A percentile compares a stretch with the other conserved stretches of the same genome.
phyloP scores from a whole-genome alignment of 169 alveolate genomes.

The Perkinsus chesapeaki region DNA sequence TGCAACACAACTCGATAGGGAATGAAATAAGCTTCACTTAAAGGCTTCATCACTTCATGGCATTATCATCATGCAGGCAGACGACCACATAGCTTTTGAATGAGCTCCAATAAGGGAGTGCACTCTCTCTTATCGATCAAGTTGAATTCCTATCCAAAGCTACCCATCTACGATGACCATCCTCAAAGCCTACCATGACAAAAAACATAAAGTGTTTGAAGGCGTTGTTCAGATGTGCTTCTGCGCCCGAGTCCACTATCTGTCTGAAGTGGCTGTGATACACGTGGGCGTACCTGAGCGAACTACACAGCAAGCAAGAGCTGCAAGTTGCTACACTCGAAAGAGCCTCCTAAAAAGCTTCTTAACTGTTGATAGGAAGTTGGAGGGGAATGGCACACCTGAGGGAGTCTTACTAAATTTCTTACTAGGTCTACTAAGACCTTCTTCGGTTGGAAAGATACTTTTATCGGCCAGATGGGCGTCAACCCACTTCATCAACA shows the following conservation, averaged over 20 bases:
- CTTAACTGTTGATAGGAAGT: conserved; percentile 56
- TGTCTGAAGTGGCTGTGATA: conserved; percentile 75
- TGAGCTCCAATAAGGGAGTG: conserved; percentile 77
- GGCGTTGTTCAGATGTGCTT: conserved; percentile 71
- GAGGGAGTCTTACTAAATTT: not conserved
- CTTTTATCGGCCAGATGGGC: conserved; percentile 64
- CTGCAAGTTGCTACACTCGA: conserved; percentile 39
- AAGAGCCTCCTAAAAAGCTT: conserved; percentile 72
- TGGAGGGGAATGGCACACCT: conserved; percentile 73
- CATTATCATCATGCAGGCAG: not conserved
- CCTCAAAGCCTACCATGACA: conserved; percentile 25
- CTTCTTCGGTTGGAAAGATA: conserved; percentile 49
- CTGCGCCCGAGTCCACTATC: conserved; percentile 64
- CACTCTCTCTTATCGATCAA: conserved; percentile 66
- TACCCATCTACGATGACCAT: not conserved
- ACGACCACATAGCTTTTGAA: conserved; percentile 49
- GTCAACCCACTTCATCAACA: conserved; percentile 81
- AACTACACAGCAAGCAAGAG: not conserved
- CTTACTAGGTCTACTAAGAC: not conserved
- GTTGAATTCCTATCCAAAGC: conserved; percentile 41
- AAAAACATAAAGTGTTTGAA: conserved; percentile 72
- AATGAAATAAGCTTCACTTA: not conserved
- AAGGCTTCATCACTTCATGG: not conserved
- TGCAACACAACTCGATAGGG: not conserved
- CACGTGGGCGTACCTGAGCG: conserved; percentile 59